A percentile compares a stretch with the other conserved stretches of the same genome.
These are phyloP conservation scores for Fusarium buxicola DNA, from an alignment of 2,329 filamentous ascomycete species.

Conservation along the genomic window DNA sequence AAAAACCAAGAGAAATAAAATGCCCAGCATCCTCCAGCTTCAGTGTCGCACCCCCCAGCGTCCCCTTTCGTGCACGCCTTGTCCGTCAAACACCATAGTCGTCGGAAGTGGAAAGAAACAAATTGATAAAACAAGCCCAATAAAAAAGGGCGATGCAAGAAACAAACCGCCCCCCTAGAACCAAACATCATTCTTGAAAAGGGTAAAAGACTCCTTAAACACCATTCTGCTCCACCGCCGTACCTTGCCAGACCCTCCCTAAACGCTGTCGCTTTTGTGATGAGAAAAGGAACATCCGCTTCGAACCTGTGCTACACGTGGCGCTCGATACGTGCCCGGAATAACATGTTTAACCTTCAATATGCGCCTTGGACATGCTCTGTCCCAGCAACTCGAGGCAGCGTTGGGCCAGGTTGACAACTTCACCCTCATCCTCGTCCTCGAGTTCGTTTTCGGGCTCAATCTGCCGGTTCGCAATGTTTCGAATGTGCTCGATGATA, in stretches of 20 bases:
- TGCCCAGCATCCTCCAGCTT: conserved; percentile 32
- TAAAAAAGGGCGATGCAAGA: conserved; percentile 36
- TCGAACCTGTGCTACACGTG: conserved; percentile 1
- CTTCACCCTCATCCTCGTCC: conserved; percentile 92
- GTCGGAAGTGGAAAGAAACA: conserved; percentile 30
- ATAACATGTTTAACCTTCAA: conserved; percentile 73
- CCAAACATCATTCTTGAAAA: conserved; percentile 44
- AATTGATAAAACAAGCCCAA: conserved; percentile 32
- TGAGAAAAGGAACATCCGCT: conserved; percentile 32
- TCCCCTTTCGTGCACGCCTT: conserved; percentile 21
- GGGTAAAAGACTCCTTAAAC: conserved; percentile 49
- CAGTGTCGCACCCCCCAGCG: conserved; percentile 13
- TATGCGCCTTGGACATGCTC: conserved; percentile 79
- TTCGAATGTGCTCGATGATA: conserved; percentile 90
- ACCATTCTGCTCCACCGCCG: conserved; percentile 40
- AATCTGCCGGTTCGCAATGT: conserved; percentile 88
- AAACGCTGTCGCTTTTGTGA: conserved; percentile 47
- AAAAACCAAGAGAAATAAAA: conserved; percentile 41
- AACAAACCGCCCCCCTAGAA: conserved; percentile 34
- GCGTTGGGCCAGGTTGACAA: conserved; percentile 88
- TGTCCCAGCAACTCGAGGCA: conserved; percentile 89
- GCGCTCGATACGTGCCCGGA: background rate
- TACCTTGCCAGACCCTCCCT: conserved; percentile 28
- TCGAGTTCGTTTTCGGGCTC: conserved; percentile 88
- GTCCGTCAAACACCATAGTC: conserved; percentile 35